A percentile compares a stretch with the other conserved stretches of the same genome.
phyloP scores from a whole-genome alignment of 2,329 filamentous ascomycete species.

The Colletotrichum sp. region DNA sequence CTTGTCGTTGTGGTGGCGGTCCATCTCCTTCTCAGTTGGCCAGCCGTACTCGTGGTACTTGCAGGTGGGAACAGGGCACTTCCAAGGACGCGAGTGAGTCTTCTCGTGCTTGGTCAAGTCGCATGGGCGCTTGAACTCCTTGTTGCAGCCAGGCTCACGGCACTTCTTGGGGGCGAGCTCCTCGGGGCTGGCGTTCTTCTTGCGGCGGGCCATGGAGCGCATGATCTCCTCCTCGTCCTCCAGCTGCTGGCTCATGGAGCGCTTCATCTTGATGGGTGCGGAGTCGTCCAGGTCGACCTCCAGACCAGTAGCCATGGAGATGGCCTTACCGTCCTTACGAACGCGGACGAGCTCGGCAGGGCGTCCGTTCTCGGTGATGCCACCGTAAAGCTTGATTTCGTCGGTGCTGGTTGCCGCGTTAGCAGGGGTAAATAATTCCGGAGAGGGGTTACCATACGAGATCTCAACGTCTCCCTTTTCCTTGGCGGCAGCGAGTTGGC shows the following conservation, averaged over 20 bases:
- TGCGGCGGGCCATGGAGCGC: slow-evolving; percentile 93
- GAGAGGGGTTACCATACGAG: slow-evolving; percentile 49
- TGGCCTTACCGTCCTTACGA: slow-evolving; percentile 78
- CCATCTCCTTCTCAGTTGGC: slow-evolving; percentile 97
- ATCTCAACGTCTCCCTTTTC: slow-evolving; percentile 67
- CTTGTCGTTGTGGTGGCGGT: slow-evolving; percentile 95
- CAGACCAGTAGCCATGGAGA: slow-evolving; percentile 77
- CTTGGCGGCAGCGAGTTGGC: slow-evolving; percentile 79
- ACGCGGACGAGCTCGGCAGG: slow-evolving; percentile 85
- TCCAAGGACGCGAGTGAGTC: slow-evolving; percentile 95
- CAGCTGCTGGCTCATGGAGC: slow-evolving; percentile 70
- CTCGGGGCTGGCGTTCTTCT: slow-evolving; percentile 89
- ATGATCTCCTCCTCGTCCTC: slow-evolving; percentile 83
- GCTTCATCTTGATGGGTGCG: slow-evolving; percentile 62
- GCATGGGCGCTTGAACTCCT: slow-evolving; percentile 96
- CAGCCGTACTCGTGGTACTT: slow-evolving; percentile 91
- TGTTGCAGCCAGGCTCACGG: slow-evolving; percentile 77
- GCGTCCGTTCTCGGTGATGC: slow-evolving; percentile 80
- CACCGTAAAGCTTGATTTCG: slow-evolving; percentile 81
- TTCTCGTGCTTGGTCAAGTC: slow-evolving; percentile 98
- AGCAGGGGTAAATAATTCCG: neutral
- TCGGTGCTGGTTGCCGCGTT: slow-evolving; percentile 50
- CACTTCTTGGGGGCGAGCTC: slow-evolving; percentile 83
- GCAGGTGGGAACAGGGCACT: slow-evolving; percentile 83
- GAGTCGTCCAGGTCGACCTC: slow-evolving; percentile 61